These are phyloP conservation scores for Pelomyxa schiedti DNA, from an alignment of 78 protist genomes.

Conservation along the genomic window DNA sequence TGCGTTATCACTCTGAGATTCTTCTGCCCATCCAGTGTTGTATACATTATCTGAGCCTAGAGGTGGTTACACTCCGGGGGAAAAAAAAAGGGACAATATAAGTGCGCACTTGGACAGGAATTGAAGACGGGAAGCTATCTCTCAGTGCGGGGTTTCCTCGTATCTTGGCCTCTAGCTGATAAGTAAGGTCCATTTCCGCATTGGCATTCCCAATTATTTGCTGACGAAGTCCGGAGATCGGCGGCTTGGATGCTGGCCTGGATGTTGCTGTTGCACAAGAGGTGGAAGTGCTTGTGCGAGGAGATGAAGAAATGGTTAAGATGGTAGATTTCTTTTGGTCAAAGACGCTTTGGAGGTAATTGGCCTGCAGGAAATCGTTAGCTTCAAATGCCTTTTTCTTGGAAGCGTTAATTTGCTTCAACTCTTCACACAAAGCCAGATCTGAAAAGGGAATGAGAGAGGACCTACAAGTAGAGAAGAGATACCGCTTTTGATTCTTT, in stretches of 20 bases:
- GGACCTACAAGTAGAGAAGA: no score
- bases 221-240: background rate
- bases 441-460: no score
- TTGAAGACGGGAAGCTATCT: no score
- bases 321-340: background rate
- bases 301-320: background rate
- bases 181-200: background rate
- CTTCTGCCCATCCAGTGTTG: conserved; percentile 34
- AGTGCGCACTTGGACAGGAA: no score
- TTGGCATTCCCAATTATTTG: background rate
- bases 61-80: no score
- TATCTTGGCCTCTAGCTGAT: no score
- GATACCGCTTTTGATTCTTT: background rate
- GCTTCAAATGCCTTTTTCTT: background rate
- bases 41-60: conserved; percentile 47
- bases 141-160: no score
- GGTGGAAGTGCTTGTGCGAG: background rate
- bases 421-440: background rate
- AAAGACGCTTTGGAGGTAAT: background rate
- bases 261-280: background rate
- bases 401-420: background rate
- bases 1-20: conserved; percentile 44
- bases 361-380: background rate
- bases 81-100: no score
- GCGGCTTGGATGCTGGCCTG: background rate